Evolutionary conservation across 345 rosid genomes (phyloP), one percentile per base, ranked within the genome.

Genomic region (Cardamine chenopodiifolia): DNA sequence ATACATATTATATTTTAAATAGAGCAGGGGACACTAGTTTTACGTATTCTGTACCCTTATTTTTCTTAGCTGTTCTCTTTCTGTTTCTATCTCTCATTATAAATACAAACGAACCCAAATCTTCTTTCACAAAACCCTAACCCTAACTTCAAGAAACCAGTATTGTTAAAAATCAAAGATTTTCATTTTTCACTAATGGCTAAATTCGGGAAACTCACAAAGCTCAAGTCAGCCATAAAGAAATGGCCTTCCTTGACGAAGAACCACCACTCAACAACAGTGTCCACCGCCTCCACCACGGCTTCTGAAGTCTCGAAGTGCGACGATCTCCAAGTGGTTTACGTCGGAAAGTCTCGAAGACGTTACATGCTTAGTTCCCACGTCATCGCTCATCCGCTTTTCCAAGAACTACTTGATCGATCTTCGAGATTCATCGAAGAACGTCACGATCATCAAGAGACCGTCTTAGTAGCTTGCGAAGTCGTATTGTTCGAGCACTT

Each of bases 401-500:
- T 94, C 42, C 95, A 82, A 62, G 92, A 87, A 75, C 74, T 91
- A 79, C 73, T 88, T 15, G 90, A 82, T 25, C 74, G 90, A 78
- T 87, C 94, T 4, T 71, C 78, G 7, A 84, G 79, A 53, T 52
- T 39, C 22, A 59, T 52, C 2, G 71, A 71, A n/a, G 79, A 53
- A 42, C 67, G 23, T 40, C 39, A 79, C 0, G 79, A 62, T 2
- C 74, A 62, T 2, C 74, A 73, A 4, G 82, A 71, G 29, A 76
- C 83, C 0, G 82, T 82, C 44, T 53, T 54, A 44, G 89, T 85
- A 54, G 81, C 88, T 70, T 91, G 97, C 54, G 97, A 91, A 77
- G 97, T 90, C 23, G 97, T 94, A 31, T 68, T 94, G 84, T 94
- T 95, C 64, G 97, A 91, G 77, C 99, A 95, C 74, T 82, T 95